Percentiles rank a stretch among this genome's conserved stretches.
phyloP scores from a whole-genome alignment of 371 early-diverging fungal species.

The Paraphysoderma sedebokerense region DNA sequence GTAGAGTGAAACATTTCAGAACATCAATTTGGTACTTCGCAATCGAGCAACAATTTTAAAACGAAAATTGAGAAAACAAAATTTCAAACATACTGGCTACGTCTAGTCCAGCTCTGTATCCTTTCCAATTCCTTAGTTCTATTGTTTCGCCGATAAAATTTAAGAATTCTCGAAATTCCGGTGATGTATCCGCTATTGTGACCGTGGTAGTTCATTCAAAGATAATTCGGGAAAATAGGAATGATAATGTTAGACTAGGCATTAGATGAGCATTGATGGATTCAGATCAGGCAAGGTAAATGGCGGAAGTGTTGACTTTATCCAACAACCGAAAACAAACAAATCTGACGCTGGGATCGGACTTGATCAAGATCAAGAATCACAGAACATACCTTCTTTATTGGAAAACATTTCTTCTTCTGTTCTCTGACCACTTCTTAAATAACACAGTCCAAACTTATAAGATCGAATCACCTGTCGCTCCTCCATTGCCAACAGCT shows the following conservation, averaged over 20 bases:
- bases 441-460: constrained; percentile 59
- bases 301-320: not conserved
- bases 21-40: no score
- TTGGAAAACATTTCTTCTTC: constrained; percentile 67
- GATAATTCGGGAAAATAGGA: not conserved
- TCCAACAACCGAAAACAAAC: not conserved
- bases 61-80: constrained; percentile 1
- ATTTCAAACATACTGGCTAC: constrained; percentile 30
- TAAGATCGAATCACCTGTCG: constrained; percentile 43
- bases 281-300: not conserved
- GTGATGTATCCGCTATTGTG: constrained; percentile 23
- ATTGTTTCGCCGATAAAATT: constrained; percentile 50
- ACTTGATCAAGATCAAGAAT: no score
- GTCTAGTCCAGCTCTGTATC: constrained; percentile 68
- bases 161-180: constrained; percentile 40
- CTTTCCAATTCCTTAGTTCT: constrained; percentile 48
- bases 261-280: not conserved
- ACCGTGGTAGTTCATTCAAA: not conserved
- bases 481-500: constrained; percentile 28
- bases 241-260: not conserved
- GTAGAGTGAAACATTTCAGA: no score
- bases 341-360: not conserved
- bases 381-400: constrained; percentile 4
- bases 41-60: not conserved
- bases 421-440: constrained; percentile 42